Base-by-base conservation (phyloP, 1,139 yeast genomes). In the Lodderomyces parapsilosis region DNA sequence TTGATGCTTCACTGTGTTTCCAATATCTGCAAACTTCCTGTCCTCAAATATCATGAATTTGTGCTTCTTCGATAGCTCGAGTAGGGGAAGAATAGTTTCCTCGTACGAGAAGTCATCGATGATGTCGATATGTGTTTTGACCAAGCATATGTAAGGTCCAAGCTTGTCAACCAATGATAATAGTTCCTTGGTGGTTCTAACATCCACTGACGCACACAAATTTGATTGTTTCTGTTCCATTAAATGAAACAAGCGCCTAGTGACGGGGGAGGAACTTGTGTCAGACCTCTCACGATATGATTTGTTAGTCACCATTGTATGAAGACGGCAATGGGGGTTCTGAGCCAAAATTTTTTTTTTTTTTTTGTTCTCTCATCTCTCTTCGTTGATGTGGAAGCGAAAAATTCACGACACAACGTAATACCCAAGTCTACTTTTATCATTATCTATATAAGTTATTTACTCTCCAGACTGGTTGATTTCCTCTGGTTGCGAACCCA, bases 1-100 rank as follows among this genome's bases (percentile, higher is more conserved):
- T 66, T 94, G 99, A 35, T 88, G 78, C 66, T 91, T 91, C 41
- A 93, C 99, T 1, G 99, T 94, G 58, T 90, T 89, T n/a, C 99
- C 99, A 56, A 94, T 94, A 64, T 94, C 99, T 23, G 99, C 99
- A 66, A 94, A 94, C 69, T 94, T 94, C 52, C 99, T 80, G 66
- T 91, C 99, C 66, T 91, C 99, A 59, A 91, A 91, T 51, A 91
- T 84, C 74, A 93, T 67, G 55, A 91, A 91, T 49, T 85, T 78
- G 66, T 90, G 93, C 59, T 87, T 86, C 53, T 76, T 67, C 7
- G 96, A 80, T 27, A 91, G 70, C 45, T 63, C 80, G 48, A 85
- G 64, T 50, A 94, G 68, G 3, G 97, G 98, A 9, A 64, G 63
- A 23, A 93, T 77, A 0, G 98, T 90, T 1, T 76, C 78, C 45